A percentile compares a stretch with the other conserved stretches of the same genome.
phyloP scores from a whole-genome alignment of 345 rosid species.

The Citrus inodora region DNA sequence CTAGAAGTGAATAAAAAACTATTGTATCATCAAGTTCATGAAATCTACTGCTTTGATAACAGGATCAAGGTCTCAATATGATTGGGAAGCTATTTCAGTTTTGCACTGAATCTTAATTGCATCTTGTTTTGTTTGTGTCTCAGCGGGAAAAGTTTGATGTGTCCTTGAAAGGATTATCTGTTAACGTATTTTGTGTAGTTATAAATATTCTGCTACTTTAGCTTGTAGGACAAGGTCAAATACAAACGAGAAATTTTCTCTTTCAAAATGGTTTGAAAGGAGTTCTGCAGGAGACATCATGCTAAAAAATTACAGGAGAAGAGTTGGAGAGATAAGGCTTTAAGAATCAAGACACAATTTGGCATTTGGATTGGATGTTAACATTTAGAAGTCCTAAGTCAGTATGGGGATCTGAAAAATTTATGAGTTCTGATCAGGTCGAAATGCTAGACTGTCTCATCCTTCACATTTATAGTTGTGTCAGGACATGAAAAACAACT shows the following conservation, averaged over 20 bases:
- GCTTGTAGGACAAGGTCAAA: neutral
- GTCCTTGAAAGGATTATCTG: neutral
- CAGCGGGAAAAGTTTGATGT: neutral
- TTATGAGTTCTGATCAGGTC: neutral
- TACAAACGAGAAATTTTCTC: neutral
- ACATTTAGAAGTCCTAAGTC: neutral
- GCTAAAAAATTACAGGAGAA: neutral
- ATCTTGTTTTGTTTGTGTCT: neutral
- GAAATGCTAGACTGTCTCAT: neutral
- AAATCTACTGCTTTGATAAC: neutral
- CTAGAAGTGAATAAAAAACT: neutral
- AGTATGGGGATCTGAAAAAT: neutral
- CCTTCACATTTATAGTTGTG: neutral
- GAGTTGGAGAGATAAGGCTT: neutral
- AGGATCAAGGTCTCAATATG: neutral
- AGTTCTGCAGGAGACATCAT: neutral
- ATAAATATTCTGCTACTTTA: neutral
- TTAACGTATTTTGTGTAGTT: neutral
- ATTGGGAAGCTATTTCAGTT: neutral
- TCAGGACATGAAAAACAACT: neutral
- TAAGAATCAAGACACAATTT: neutral
- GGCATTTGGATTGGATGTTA: neutral
- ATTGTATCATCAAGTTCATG: neutral
- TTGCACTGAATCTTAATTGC: neutral
- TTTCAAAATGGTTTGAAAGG: neutral